Evolutionary conservation across 306 rosid genomes (phyloP).

Genomic region (Vicia faba): DNA sequence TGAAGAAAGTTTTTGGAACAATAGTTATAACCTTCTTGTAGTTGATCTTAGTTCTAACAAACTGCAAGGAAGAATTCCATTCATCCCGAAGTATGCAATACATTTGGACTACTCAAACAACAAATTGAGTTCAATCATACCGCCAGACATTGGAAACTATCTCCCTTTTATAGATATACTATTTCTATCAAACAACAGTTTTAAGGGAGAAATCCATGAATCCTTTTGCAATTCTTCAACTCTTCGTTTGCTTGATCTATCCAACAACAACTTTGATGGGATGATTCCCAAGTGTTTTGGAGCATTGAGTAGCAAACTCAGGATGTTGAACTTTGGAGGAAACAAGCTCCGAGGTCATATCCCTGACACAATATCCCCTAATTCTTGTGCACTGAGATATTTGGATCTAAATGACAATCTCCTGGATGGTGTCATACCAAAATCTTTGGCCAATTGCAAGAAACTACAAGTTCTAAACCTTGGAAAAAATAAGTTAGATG

Average conservation of each 20-base stretch:
- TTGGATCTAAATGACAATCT: constrained; percentile 39
- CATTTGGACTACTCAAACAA: constrained; percentile 35
- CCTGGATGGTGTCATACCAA: constrained; percentile 26
- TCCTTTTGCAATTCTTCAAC: constrained; percentile 34
- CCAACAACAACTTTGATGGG: constrained; percentile 29
- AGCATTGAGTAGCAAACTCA: background rate
- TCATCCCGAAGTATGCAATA: background rate
- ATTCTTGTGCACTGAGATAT: constrained; percentile 26
- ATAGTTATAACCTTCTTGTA: background rate
- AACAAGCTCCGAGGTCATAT: constrained; percentile 32
- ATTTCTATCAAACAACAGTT: constrained; percentile 38
- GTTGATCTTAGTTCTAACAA: constrained; percentile 48
- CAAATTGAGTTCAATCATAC: background rate
- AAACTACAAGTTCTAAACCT: constrained; percentile 28
- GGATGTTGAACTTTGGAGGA: constrained; percentile 29
- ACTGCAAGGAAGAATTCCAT: constrained; percentile 24
- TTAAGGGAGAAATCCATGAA: constrained; percentile 26
- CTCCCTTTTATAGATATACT: background rate
- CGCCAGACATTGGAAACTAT: constrained; percentile 26
- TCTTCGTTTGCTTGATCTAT: constrained; percentile 44
- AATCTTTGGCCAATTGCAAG: constrained; percentile 7
- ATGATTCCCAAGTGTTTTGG: constrained; percentile 33
- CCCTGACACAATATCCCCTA: background rate
- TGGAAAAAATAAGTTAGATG: background rate
- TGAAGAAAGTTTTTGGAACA: constrained; percentile 13